phyloP scores from a whole-genome alignment of 1,284 basidiomycete genomes.

The Cutaneotrichosporon arboriforme region DNA sequence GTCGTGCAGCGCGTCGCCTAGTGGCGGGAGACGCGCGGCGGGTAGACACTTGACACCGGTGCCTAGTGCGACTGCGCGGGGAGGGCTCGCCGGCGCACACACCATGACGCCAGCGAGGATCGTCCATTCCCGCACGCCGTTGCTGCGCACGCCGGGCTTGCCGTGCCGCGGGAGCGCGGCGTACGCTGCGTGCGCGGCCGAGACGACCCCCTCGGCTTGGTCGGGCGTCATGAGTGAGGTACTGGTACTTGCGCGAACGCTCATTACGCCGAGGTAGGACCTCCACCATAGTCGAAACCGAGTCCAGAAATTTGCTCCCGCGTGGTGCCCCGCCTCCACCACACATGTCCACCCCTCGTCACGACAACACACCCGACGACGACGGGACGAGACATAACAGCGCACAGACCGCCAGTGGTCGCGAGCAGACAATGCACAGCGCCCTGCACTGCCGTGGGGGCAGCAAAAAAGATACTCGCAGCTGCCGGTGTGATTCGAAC shows the following conservation, averaged over 20 bases:
- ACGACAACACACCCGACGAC: not conserved
- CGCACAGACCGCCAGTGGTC: not conserved
- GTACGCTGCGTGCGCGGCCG: constrained; percentile 19
- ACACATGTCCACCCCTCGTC: not conserved
- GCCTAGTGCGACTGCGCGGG: constrained; percentile 58
- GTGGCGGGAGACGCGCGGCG: constrained; percentile 55
- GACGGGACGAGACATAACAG: not conserved
- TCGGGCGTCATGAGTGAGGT: not conserved
- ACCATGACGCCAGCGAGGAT: constrained; percentile 45
- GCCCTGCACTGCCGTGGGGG: too few species aligned
- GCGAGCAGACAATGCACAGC: too few species aligned
- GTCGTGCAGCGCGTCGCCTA: constrained; percentile 82
- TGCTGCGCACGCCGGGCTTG: constrained; percentile 41
- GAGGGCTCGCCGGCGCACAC: not conserved
- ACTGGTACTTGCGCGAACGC: not conserved
- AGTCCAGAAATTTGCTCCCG: not conserved
- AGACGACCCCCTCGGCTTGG: constrained; percentile 9
- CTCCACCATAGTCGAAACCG: too few species aligned
- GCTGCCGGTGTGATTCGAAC: constrained; percentile 1
- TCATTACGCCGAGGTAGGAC: too few species aligned
- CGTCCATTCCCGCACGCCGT: constrained; percentile 48
- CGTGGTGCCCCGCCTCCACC: not conserved
- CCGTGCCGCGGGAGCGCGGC: constrained; percentile 36
- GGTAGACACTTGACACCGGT: constrained; percentile 87
- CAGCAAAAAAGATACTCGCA: not conserved